Percentiles rank a stretch among this genome's conserved stretches.
These are phyloP conservation scores for Boletus insuetus DNA, from an alignment of 768 basidiomycete species.

Conservation along the genomic window DNA sequence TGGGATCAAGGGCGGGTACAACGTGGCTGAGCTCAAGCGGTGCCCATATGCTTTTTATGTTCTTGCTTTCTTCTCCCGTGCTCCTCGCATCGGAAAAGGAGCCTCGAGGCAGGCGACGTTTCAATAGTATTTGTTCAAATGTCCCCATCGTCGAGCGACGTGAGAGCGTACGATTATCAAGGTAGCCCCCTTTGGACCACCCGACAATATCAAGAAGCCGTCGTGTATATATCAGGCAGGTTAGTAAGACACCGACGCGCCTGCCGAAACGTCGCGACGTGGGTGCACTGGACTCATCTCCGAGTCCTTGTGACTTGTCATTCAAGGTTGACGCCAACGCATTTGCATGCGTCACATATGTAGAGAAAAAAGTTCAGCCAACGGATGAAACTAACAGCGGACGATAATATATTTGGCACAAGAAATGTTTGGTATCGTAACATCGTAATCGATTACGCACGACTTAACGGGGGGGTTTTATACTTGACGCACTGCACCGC, in stretches of 20 bases:
- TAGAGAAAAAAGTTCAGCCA: no score
- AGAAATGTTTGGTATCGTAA: neutral
- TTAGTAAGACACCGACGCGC: no score
- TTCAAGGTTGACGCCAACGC: no score
- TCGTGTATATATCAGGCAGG: no score
- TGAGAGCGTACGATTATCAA: neutral
- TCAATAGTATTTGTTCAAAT: no score
- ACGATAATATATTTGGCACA: neutral
- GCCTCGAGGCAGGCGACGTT: constrained; percentile 4
- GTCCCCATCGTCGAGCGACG: neutral
- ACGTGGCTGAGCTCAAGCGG: neutral
- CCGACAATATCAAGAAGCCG: no score
- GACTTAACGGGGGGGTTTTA: neutral
- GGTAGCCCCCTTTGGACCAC: neutral
- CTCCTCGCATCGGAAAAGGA: neutral
- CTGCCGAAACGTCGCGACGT: no score
- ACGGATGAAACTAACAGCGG: no score
- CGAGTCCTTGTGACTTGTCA: no score
- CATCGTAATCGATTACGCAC: neutral
- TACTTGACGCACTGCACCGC: no score
- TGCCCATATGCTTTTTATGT: neutral
- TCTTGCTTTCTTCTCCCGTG: neutral
- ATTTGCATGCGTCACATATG: no score
- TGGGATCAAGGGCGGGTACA: neutral
- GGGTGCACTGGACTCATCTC: no score